Evolutionary conservation across 331 rosid genomes (phyloP).

Genomic region (Spiraea crenata): DNA sequence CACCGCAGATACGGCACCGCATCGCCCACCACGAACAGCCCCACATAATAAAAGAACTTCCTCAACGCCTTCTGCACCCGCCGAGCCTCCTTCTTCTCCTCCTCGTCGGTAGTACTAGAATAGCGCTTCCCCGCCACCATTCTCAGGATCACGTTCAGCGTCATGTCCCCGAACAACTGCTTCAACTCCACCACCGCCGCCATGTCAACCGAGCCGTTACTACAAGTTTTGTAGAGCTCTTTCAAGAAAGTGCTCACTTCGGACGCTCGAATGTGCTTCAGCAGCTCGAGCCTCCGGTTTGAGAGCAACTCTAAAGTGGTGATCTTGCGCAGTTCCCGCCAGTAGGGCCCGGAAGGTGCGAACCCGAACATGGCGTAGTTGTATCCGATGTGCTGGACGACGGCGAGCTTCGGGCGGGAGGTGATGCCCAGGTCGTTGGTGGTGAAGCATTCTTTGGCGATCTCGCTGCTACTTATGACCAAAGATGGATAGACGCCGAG

Average conservation of each 20-base stretch:
- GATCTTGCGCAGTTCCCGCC: constrained; percentile 39
- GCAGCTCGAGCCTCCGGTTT: constrained; percentile 23
- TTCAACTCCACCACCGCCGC: constrained; percentile 14
- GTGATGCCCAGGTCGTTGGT: constrained; percentile 15
- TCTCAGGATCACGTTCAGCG: constrained; percentile 27
- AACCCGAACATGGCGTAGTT: constrained; percentile 35
- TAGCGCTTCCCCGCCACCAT: constrained; percentile 31
- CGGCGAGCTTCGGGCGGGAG: constrained; percentile 28
- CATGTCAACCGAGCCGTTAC: not conserved
- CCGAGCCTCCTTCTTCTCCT: constrained; percentile 5
- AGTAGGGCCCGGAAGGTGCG: constrained; percentile 26
- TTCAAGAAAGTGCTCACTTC: constrained; percentile 21
- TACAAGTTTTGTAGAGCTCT: constrained; percentile 12
- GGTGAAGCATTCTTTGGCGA: constrained; percentile 34
- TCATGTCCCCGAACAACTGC: constrained; percentile 29
- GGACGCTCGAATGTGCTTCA: constrained; percentile 7
- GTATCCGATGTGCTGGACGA: constrained; percentile 25
- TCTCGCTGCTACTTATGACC: constrained; percentile 33
- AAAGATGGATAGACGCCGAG: constrained; percentile 29
- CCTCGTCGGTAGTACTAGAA: not conserved
- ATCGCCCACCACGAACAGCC: constrained; percentile 31
- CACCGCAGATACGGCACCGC: constrained; percentile 36
- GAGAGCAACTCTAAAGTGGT: constrained; percentile 31
- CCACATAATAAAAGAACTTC: constrained; percentile 9
- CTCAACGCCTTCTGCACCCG: constrained; percentile 6